phyloP scores from a whole-genome alignment of 2,329 filamentous ascomycete genomes.

The Ceratocystis harringtonii region DNA sequence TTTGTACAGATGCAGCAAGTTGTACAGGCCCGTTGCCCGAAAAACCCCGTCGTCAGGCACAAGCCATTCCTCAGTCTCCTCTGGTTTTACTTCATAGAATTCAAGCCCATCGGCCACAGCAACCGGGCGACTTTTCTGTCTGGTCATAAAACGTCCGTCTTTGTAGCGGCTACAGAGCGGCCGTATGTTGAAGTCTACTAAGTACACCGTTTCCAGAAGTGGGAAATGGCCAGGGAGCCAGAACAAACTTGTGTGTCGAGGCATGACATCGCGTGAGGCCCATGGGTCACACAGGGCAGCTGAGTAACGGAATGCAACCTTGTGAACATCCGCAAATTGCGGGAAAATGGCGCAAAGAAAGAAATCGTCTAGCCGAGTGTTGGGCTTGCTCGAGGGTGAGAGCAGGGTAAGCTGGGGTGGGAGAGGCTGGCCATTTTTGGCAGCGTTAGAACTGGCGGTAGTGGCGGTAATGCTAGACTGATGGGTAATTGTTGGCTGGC shows the following conservation, averaged over 20 bases:
- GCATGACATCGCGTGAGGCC: conserved; percentile 4
- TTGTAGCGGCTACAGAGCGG: background rate
- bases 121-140: background rate
- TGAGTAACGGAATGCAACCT: background rate
- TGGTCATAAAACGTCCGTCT: background rate
- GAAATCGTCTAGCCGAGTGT: background rate
- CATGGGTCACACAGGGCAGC: background rate
- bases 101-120: conserved; percentile 1
- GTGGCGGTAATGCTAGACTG: background rate
- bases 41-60: background rate
- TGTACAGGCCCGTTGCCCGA: background rate
- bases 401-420: background rate
- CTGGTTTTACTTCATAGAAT: conserved; percentile 1
- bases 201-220: background rate
- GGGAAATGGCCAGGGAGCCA: background rate
- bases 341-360: background rate
- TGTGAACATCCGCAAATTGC: background rate
- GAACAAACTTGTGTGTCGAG: background rate
- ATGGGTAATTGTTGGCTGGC: background rate
- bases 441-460: background rate
- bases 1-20: conserved; percentile 6
- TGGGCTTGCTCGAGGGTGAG: background rate
- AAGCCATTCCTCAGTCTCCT: background rate
- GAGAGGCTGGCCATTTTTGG: background rate
- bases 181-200: background rate